phyloP scores from a whole-genome alignment of 169 alveolate species.

The Plasmodium vivax region DNA sequence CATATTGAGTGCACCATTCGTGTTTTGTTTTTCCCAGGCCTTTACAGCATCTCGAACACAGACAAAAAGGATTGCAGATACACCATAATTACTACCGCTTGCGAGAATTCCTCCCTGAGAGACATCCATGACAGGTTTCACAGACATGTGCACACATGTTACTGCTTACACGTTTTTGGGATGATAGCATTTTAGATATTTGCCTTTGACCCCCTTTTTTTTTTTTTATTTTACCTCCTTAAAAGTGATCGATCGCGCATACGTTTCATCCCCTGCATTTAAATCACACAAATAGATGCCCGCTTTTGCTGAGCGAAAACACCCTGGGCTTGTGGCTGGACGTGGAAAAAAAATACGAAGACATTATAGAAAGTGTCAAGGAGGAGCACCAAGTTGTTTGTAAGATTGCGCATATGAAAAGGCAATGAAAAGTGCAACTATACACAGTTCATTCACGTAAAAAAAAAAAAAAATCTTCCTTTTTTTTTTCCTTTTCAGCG shows the following conservation, averaged over 20 bases:
- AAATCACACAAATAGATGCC: conserved; percentile 21
- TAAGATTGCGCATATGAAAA: not conserved
- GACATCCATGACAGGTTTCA: conserved; percentile 50
- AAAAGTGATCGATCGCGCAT: not conserved
- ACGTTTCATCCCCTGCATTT: not conserved
- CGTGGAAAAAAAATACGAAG: conserved; percentile 26
- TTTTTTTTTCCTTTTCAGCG: conserved; percentile 1
- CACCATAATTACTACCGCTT: conserved; percentile 33
- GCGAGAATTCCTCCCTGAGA: conserved; percentile 21
- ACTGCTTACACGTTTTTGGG: not conserved
- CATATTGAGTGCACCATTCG: not conserved
- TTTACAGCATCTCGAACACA: conserved; percentile 6
- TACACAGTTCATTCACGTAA: not conserved
- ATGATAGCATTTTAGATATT: not conserved
- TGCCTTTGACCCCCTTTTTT: not conserved
- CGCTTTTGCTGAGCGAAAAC: conserved; percentile 30
- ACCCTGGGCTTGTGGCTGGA: conserved; percentile 26
- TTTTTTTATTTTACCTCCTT: not conserved
- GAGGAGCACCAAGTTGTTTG: conserved; percentile 27
- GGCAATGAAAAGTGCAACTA: not conserved
- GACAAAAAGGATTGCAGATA: conserved; percentile 17
- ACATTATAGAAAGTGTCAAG: conserved; percentile 33
- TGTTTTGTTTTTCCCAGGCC: conserved; percentile 8
- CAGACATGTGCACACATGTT: not conserved
- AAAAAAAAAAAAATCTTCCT: not conserved